Conservation (phyloP, 139 green algal genomes). For the Chlorella ohadii region DNA sequence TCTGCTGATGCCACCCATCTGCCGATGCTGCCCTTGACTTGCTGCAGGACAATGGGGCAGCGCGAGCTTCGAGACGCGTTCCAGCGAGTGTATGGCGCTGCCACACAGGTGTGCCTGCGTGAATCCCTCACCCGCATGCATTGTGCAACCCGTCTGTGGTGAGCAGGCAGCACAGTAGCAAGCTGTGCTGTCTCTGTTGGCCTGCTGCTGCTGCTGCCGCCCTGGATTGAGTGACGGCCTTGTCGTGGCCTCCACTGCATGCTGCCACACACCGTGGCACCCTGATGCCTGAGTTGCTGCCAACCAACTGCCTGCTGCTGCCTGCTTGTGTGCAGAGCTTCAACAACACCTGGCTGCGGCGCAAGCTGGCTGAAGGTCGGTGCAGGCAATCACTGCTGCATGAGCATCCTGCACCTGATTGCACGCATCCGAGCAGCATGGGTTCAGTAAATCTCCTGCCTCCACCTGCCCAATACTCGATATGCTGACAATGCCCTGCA, state of each 20-base stretch:
- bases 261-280: no score
- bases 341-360: slow-evolving; percentile 58
- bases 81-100: slow-evolving; percentile 41
- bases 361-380: slow-evolving; percentile 53
- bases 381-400: no score
- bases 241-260: no score
- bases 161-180: no score
- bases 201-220: no score
- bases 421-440: no score
- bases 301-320: background rate
- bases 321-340: slow-evolving; percentile 22
- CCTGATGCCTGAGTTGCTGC: background rate
- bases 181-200: no score
- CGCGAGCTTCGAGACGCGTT: slow-evolving; percentile 43
- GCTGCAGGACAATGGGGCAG: slow-evolving; percentile 46
- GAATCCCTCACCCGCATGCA: background rate
- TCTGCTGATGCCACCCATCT: background rate
- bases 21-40: no score
- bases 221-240: background rate
- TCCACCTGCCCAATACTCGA: no score
- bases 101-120: slow-evolving; percentile 30
- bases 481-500: background rate
- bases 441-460: no score
- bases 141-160: no score
- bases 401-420: no score